phyloP scores from a whole-genome alignment of 2,329 filamentous ascomycete genomes.

The Botrytis porri region DNA sequence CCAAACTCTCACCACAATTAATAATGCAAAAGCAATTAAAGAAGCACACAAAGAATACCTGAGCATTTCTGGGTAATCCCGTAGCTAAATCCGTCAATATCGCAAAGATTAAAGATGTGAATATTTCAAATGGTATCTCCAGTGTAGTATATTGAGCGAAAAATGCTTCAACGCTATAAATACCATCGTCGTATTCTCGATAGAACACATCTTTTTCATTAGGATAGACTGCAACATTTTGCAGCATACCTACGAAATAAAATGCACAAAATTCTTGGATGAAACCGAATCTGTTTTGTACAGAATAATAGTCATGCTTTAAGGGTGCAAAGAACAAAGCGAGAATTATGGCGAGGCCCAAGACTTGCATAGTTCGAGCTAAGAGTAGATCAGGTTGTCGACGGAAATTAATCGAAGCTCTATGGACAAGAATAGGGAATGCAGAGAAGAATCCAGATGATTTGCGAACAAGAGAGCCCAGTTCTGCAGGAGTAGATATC shows the following conservation, averaged over 20 bases:
- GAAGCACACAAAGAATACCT: conserved; percentile 64
- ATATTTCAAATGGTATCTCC: conserved; percentile 69
- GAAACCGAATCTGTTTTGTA: conserved; percentile 73
- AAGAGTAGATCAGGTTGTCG: conserved; percentile 63
- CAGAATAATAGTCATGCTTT: conserved; percentile 63
- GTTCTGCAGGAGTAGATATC: conserved; percentile 63
- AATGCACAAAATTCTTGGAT: conserved; percentile 69
- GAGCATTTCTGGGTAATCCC: conserved; percentile 59
- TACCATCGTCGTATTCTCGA: conserved; percentile 69
- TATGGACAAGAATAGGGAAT: conserved; percentile 64
- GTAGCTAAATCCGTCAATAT: conserved; percentile 62
- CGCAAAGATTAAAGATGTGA: conserved; percentile 63
- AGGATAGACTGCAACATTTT: conserved; percentile 74
- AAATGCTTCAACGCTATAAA: conserved; percentile 70
- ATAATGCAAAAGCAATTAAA: conserved; percentile 73
- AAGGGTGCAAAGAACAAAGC: conserved; percentile 70
- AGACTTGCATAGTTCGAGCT: conserved; percentile 64
- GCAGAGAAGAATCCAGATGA: conserved; percentile 60
- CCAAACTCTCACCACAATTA: conserved; percentile 70
- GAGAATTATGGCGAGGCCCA: conserved; percentile 61
- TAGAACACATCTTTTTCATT: conserved; percentile 73
- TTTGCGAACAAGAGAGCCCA: conserved; percentile 65
- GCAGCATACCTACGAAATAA: conserved; percentile 75
- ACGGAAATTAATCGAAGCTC: conserved; percentile 66
- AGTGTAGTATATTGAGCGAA: conserved; percentile 66